Conservation (phyloP, 495 filamentous ascomycete species). For the Daldinia grandis region DNA sequence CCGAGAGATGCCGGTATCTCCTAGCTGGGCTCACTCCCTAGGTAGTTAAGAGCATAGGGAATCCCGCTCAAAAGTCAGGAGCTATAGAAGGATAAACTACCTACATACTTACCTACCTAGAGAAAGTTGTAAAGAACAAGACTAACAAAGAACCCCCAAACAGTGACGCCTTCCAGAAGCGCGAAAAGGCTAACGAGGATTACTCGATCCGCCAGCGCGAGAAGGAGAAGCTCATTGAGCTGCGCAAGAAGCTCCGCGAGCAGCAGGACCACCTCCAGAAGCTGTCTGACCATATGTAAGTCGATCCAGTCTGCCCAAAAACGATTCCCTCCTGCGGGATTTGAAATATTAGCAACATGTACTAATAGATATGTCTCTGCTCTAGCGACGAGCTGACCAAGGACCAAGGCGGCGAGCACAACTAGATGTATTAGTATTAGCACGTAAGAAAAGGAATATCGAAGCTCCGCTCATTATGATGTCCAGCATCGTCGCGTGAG, state of each 20-base stretch:
- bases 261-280: slow-evolving; percentile 85
- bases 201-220: slow-evolving; percentile 84
- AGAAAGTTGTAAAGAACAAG: slow-evolving; percentile 5
- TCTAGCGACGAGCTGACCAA: slow-evolving; percentile 72
- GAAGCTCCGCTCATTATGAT: slow-evolving; percentile 11
- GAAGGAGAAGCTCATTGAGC: slow-evolving; percentile 77
- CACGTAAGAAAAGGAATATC: slow-evolving; percentile 25
- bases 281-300: slow-evolving; percentile 85
- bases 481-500: slow-evolving; percentile 27
- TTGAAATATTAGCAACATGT: background rate
- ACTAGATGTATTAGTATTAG: slow-evolving; percentile 56
- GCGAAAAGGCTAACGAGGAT: slow-evolving; percentile 88
- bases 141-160: slow-evolving; percentile 17
- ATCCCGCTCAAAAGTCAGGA: background rate
- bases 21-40: background rate
- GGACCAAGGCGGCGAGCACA: slow-evolving; percentile 75
- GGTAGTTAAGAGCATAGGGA: background rate
- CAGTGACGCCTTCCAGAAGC: slow-evolving; percentile 89
- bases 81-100: background rate
- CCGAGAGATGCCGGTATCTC: background rate
- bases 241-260: slow-evolving; percentile 79
- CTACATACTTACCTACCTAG: no score
- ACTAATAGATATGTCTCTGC: slow-evolving; percentile 36
- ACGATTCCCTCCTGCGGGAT: background rate
- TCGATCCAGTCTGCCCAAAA: slow-evolving; percentile 14